These are phyloP conservation scores for Gomphus bonarii DNA, from an alignment of 1,284 basidiomycete species.

Conservation along the genomic window DNA sequence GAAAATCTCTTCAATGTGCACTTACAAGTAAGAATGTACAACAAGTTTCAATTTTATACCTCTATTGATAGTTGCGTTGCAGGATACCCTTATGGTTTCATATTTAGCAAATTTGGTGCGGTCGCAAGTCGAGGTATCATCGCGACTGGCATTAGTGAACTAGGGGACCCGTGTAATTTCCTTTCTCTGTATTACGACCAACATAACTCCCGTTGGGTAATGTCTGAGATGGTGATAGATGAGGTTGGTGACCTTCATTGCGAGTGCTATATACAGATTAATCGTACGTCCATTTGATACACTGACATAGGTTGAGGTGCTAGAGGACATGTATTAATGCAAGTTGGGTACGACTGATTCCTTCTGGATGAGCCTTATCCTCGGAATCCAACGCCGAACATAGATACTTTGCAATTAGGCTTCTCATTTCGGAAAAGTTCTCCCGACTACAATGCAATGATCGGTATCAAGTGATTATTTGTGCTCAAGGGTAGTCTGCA, in stretches of 20 bases:
- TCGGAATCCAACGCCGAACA: too few species aligned
- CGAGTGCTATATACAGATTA: not conserved
- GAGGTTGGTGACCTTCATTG: not conserved
- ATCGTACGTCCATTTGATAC: not conserved
- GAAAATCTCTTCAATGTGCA: slow-evolving; percentile 53
- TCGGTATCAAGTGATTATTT: too few species aligned
- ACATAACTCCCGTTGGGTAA: not conserved
- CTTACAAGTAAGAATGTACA: slow-evolving; percentile 44
- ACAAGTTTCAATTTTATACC: slow-evolving; percentile 9
- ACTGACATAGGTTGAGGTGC: not conserved
- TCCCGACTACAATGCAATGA: too few species aligned
- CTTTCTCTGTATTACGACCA: not conserved
- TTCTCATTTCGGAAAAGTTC: too few species aligned
- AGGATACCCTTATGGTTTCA: slow-evolving; percentile 91
- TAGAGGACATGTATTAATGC: not conserved
- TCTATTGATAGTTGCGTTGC: slow-evolving; percentile 14
- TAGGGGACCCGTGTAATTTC: slow-evolving; percentile 2
- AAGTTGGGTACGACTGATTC: too few species aligned
- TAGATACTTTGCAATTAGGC: too few species aligned
- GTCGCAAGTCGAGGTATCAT: slow-evolving; percentile 89
- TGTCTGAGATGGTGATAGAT: not conserved
- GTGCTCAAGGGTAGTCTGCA: too few species aligned
- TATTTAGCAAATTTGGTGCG: slow-evolving; percentile 93
- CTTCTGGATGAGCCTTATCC: too few species aligned
- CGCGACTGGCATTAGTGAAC: slow-evolving; percentile 73